phyloP scores from a whole-genome alignment of 2,329 filamentous ascomycete genomes.

The Colletotrichum godetiae region DNA sequence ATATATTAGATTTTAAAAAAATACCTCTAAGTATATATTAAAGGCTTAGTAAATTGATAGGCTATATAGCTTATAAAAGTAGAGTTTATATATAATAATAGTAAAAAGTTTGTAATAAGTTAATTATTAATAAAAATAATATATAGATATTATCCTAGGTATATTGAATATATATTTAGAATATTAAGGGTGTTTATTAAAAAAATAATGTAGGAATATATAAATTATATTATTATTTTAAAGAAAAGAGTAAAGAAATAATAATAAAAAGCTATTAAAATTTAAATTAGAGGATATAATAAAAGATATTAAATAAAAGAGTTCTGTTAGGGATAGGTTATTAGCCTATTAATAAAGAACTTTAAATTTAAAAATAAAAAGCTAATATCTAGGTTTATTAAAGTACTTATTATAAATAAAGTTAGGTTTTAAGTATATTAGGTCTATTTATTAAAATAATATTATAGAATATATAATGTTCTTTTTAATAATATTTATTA shows the following conservation, averaged over 20 bases:
- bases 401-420: neutral
- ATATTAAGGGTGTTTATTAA: neutral
- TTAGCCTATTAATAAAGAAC: too few species aligned
- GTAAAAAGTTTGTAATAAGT: neutral
- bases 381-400: neutral
- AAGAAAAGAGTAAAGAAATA: neutral
- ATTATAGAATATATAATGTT: neutral
- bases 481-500: neutral
- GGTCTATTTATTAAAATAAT: neutral
- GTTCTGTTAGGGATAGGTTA: neutral
- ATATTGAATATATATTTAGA: slow-evolving; percentile 3
- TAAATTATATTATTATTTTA: neutral
- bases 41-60: neutral
- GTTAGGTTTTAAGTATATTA: neutral
- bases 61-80: neutral
- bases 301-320: neutral
- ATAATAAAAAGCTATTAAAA: too few species aligned
- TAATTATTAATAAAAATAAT: neutral
- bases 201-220: neutral
- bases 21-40: neutral
- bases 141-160: neutral
- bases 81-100: neutral
- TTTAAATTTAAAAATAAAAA: neutral
- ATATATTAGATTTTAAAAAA: neutral
- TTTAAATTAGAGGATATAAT: neutral